Conservation (phyloP, 345 rosid species). For the Dipteronia sinensis region DNA sequence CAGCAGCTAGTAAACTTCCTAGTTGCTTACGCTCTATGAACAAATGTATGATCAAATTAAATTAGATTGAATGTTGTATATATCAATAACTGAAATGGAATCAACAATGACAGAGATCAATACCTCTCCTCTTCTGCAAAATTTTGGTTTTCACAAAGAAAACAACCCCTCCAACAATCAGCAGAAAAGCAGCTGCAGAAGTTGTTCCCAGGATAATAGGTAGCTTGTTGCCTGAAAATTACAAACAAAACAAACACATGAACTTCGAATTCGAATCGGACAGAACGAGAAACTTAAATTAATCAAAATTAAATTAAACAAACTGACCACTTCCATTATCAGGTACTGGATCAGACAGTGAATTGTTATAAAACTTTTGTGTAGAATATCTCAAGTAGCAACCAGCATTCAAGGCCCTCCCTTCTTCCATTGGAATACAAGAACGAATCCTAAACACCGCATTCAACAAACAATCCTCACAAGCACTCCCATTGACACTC, state of each 20-base stretch:
- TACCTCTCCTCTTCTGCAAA: constrained; percentile 57
- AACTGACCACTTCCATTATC: constrained; percentile 38
- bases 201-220: constrained; percentile 55
- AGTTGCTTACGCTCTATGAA: constrained; percentile 63
- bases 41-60: constrained; percentile 15
- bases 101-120: neutral
- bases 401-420: constrained; percentile 72
- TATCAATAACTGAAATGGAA: neutral
- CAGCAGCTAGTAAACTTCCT: constrained; percentile 51
- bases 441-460: constrained; percentile 44
- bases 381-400: constrained; percentile 81
- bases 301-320: neutral
- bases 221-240: constrained; percentile 42
- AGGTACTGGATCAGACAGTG: constrained; percentile 34
- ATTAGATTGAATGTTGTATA: neutral
- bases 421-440: constrained; percentile 62
- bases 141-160: constrained; percentile 49
- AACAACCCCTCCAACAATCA: constrained; percentile 38
- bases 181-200: constrained; percentile 50
- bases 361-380: constrained; percentile 63
- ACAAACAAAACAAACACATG: neutral
- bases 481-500: constrained; percentile 42
- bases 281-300: neutral
- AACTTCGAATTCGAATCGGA: too few relatives aligned
- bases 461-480: constrained; percentile 53